These are phyloP conservation scores for Melastoma candidum DNA, from an alignment of 441 rosid species.

Conservation along the genomic window DNA sequence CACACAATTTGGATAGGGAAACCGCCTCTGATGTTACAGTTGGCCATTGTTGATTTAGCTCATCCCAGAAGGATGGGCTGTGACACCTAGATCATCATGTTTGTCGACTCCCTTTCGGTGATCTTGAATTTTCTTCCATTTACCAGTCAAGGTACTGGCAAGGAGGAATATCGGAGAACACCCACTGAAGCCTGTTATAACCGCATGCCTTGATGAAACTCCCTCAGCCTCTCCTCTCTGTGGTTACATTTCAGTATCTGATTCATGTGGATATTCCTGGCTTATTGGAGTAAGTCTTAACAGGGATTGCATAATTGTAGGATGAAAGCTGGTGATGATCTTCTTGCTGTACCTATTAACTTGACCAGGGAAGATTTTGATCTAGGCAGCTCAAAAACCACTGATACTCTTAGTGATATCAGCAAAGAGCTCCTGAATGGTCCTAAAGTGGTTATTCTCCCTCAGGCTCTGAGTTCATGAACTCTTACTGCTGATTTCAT, in stretches of 20 bases:
- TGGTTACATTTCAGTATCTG: slow-evolving; percentile 63
- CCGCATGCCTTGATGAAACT: slow-evolving; percentile 67
- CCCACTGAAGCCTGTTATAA: slow-evolving; percentile 79
- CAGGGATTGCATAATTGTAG: slow-evolving; percentile 71
- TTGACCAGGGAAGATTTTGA: slow-evolving; percentile 25
- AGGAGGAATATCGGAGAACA: slow-evolving; percentile 55
- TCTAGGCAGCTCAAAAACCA: slow-evolving; percentile 33
- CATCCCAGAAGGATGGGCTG: slow-evolving; percentile 46
- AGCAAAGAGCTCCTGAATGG: slow-evolving; percentile 88
- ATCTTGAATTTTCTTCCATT: slow-evolving; percentile 93
- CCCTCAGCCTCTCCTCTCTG: slow-evolving; percentile 39
- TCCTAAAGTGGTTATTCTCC: slow-evolving; percentile 67
- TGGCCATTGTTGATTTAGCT: slow-evolving; percentile 91
- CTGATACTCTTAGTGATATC: slow-evolving; percentile 45
- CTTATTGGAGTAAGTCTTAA: slow-evolving; percentile 55
- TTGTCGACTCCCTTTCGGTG: slow-evolving; percentile 62
- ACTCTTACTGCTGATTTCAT: slow-evolving; percentile 79
- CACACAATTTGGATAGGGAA: slow-evolving; percentile 75
- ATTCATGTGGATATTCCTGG: slow-evolving; percentile 89
- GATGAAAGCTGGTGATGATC: slow-evolving; percentile 74
- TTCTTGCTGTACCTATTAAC: slow-evolving; percentile 58
- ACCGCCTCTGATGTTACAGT: slow-evolving; percentile 82
- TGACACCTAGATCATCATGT: slow-evolving; percentile 39
- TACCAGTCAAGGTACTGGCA: slow-evolving; percentile 66
- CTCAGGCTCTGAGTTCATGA: slow-evolving; percentile 63